Base-by-base conservation (phyloP, 345 rosid genomes). In the Lumnitzera racemosa region DNA sequence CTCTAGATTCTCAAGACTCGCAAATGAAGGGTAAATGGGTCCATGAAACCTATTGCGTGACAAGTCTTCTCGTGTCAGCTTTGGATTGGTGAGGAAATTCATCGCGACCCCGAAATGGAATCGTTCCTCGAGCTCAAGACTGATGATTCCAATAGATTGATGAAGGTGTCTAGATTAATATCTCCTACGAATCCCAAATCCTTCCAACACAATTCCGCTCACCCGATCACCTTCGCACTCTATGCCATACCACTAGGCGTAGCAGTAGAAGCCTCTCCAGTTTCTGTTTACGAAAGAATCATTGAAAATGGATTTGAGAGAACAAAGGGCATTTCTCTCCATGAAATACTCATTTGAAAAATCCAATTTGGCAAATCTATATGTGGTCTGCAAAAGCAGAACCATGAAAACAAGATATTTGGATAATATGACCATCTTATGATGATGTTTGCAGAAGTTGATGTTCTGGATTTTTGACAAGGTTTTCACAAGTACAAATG, bases 181-280 rank as follows among this genome's bases (percentile, higher is more conserved):
- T 16, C 27, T 23, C 79, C 89, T 0, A 58, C 50, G 15, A 80
- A 61, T 27, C 66, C 72, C 74, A 67, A 62, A 13, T 68, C 51
- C 20, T 64, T 74, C 71, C 61, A 83, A 61, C 12, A 15, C 48
- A 36, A 80, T 69, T 36, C 51, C 76, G 0, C 69, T 70, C 43
- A 83, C 79, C 15, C 36, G 71, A 14, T 77, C 69, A n/a, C 64
- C 60, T 12, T 13, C 14, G 47, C 85, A 76, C 46, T 47, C 59
- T 31, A 78, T 59, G 12, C 85, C 88, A n/a, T 61, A 55, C 85
- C 81, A 80, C 46, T 15, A 55, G 2, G 81, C 4, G 25, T 63
- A 67, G 72, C 81, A 83, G 0, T 49, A 81, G 49, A 71, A 57
- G 48, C 83, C 80, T 15, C 56, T 72, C 86, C 89, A 83, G 62